Evolutionary conservation across 2,329 filamentous ascomycete genomes (phyloP).

Genomic region (Verticillium klebahnii): DNA sequence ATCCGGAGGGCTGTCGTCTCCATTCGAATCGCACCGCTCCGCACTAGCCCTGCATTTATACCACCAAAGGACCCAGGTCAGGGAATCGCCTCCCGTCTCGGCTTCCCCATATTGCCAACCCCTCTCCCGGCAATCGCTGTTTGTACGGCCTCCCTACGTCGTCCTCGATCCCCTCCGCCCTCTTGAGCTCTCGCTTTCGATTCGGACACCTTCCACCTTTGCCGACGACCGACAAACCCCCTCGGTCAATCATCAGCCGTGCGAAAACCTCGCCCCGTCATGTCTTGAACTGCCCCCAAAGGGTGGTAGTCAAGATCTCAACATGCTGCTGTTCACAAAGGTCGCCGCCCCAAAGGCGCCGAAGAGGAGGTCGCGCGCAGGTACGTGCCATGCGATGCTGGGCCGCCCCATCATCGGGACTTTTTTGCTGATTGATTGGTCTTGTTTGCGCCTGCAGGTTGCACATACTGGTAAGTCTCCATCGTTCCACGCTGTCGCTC

Average conservation of each 20-base stretch:
- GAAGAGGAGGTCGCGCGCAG: constrained; percentile 55
- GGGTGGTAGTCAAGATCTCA: constrained; percentile 6
- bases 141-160: background rate
- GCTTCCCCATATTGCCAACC: background rate
- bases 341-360: constrained; percentile 52
- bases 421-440: constrained; percentile 18
- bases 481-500: constrained; percentile 1
- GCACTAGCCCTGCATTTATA: background rate
- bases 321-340: constrained; percentile 56
- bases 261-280: background rate
- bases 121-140: background rate
- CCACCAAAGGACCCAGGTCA: background rate
- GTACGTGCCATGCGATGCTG: constrained; percentile 29
- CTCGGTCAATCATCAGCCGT: background rate
- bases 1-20: background rate
- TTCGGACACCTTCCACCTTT: background rate
- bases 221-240: background rate
- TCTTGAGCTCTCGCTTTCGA: background rate
- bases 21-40: background rate
- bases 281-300: background rate
- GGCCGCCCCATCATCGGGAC: background rate
- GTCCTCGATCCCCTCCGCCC: background rate
- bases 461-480: constrained; percentile 44
- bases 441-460: constrained; percentile 31
- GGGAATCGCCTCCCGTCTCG: background rate